Percentiles rank a stretch among this genome's conserved stretches.
Conservation (phyloP, 345 rosid genomes). For the Pelargonium nanum region DNA sequence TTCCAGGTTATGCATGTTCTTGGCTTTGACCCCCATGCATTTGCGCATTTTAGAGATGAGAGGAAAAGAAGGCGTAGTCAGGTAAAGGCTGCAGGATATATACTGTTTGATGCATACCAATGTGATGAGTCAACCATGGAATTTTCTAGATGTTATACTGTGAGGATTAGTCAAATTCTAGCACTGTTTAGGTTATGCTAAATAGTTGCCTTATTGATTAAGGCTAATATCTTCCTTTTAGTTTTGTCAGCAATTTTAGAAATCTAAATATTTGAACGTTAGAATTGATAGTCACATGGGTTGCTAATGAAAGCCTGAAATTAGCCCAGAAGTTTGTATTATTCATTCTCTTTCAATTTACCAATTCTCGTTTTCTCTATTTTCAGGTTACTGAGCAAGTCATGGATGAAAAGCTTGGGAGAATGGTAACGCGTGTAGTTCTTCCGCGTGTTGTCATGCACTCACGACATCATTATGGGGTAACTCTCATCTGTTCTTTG, state of each 20-base stretch:
- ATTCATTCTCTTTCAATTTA: not conserved
- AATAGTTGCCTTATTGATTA: not conserved
- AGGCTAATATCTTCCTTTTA: not conserved
- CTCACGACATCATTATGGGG: constrained; percentile 95
- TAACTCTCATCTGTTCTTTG: no score
- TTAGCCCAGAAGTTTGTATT: not conserved
- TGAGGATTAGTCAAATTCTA: no score
- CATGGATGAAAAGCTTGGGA: constrained; percentile 90
- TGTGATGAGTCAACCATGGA: not conserved
- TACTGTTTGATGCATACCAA: not conserved
- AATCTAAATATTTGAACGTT: not conserved
- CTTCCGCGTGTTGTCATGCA: constrained; percentile 97
- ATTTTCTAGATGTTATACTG: not conserved
- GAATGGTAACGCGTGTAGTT: constrained; percentile 86
- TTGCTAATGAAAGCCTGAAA: not conserved
- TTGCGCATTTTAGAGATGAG: constrained; percentile 96
- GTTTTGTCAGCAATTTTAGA: constrained; percentile 2
- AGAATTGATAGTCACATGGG: not conserved
- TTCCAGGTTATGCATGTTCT: constrained; percentile 97
- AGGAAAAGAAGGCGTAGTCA: constrained; percentile 85
- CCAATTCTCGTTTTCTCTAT: not conserved
- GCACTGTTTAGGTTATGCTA: not conserved
- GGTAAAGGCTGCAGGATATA: constrained; percentile 32
- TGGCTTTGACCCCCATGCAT: constrained; percentile 99
- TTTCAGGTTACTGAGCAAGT: constrained; percentile 70